Evolutionary conservation across 306 rosid species (phyloP), one percentile per base, ranked within the genome.

Genomic region (Acacia acuminata): DNA sequence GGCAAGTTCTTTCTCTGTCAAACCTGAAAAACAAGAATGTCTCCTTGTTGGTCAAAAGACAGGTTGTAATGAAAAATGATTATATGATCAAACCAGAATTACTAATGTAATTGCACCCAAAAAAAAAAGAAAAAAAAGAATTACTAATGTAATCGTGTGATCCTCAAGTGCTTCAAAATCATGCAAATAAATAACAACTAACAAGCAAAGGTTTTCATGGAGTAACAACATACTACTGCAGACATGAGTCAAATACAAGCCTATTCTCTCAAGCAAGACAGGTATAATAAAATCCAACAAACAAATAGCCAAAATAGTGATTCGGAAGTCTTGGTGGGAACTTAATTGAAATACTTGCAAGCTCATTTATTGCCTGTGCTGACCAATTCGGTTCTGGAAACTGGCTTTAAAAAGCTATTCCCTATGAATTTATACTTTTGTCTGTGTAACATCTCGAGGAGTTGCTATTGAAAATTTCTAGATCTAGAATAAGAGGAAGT

Each of bases 1-100:
- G 99, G 87, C 99, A 93, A 70, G 97, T 93, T 78, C 98, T 83
- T 83, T 91, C 98, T 86, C 99, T 92, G 82, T 93, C 99, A 82
- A 96, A 91, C 99, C 98, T 96, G 90, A 45, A 85, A 86, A 85
- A 66, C 19, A 48, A 77, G 6, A 4, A 83, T 13, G 68, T 5
- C 32, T 45, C 32, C 50, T 64, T 4, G 50, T 78, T 68, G 34
- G 83, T 82, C 27, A 48, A 72, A 10, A 76, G 63, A 79, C 32
- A 45, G 27, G 69, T n/a, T 56, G 63, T 14, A 4, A 74, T 47
- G 7, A 60, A 76, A 8, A 51, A 51, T 42, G n/a, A 77, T 61
- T 15, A 68, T 20, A 73, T 50, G 67, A 82, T 47, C 58, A 77
- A 38, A 76, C 38, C 47, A 56, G 73, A 78, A 63, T 11, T 22